Evolutionary conservation across 192 early-diverging fungal species (phyloP), one percentile per base, ranked within the genome.

Genomic region (Podila minutissima): DNA sequence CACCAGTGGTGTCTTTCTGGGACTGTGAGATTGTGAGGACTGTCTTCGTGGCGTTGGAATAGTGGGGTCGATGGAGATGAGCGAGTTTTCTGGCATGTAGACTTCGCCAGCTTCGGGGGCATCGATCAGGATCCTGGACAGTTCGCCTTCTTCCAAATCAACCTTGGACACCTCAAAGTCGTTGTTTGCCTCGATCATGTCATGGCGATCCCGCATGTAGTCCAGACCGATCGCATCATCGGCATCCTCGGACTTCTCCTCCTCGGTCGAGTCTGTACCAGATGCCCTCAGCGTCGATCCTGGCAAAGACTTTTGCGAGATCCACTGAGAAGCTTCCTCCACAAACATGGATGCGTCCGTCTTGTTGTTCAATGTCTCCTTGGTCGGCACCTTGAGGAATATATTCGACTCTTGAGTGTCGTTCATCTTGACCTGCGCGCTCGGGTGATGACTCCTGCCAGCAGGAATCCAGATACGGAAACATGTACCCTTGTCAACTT

Each of bases 401-500:
- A 48, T 0, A 37, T 53, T 26, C 62, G 19, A 38, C 26, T 58
- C 37, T 20, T 61, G 48, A 4, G 76, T 69, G 49, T 71, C 73
- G 12, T 74, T 75, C 22, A 85, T 22, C 35, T 85, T 74, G 57
- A 85, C 51, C 37, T 85, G 74, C n/a, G 72, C 24, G 7, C 53
- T 68, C 8, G 89, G 86, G 19, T 87, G 74, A 41, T 91, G 89
- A 2, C 51, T 28, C 22, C 72, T 69, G 12, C 89, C 89, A 49
- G 84, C 72, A 24, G 89, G 88, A 41, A 91, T 82, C 61, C 64
- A 69, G 3, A 91, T 73, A 31, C 59, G 72, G 59, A 90, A 89
- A 31, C 84, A 86, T 6, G 86, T 72, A 2, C 91, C 89, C 22
- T 74, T 67, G 11, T 84, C 87, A 19, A 88, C 41, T 3, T 58